These are phyloP conservation scores for Aspergillus awamori DNA, from an alignment of 2,329 filamentous ascomycete species.

Conservation along the genomic window DNA sequence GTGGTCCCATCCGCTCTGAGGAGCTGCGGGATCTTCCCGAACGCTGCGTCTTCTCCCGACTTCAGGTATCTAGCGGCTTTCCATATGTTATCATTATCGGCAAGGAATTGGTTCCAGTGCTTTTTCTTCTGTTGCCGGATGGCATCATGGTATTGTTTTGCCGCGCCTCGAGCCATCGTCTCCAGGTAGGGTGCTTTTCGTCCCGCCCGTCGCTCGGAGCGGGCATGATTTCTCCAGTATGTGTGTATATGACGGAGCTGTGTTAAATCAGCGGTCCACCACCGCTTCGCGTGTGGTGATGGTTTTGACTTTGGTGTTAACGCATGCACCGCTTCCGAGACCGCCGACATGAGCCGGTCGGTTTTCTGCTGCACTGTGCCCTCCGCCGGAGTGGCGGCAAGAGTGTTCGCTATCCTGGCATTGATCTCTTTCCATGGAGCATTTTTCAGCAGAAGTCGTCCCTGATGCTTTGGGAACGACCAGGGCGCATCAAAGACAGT, in stretches of 20 bases:
- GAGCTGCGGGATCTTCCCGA: no score
- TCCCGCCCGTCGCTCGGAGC: background rate
- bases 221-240: background rate
- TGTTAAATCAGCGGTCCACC: background rate
- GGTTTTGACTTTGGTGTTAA: background rate
- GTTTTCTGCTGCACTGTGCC: constrained; percentile 12
- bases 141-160: background rate
- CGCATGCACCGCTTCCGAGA: background rate
- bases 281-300: background rate
- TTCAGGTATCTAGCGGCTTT: no score
- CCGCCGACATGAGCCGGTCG: background rate
- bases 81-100: no score
- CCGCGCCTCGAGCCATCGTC: background rate
- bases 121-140: background rate
- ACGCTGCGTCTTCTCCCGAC: no score
- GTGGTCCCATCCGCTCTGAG: no score
- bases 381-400: constrained; percentile 14
- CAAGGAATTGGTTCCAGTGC: no score
- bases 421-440: constrained; percentile 27
- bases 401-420: constrained; percentile 17
- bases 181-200: background rate
- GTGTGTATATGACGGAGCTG: background rate
- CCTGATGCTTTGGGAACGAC: constrained; percentile 14
- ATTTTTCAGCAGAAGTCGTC: no score
- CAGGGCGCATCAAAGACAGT: constrained; percentile 31